Evolutionary conservation across 2,329 filamentous ascomycete species (phyloP).

Genomic region (Cladorrhinum sp.): DNA sequence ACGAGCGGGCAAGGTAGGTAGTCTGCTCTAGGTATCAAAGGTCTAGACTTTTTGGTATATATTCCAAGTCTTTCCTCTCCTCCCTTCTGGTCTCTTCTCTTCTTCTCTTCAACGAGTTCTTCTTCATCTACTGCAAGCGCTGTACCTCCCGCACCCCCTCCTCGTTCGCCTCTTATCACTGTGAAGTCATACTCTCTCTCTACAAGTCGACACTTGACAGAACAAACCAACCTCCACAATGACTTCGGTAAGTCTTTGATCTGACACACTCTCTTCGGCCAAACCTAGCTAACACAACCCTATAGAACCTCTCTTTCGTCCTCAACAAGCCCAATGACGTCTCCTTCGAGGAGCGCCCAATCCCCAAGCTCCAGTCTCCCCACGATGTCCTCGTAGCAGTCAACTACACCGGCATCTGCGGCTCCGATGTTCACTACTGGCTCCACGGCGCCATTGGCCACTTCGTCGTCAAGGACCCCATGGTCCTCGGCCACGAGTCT

Average conservation of each 20-base stretch:
- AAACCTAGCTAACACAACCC: neutral
- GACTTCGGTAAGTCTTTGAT: conserved; percentile 24
- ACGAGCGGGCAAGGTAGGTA: conserved; percentile 19
- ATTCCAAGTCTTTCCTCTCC: conserved; percentile 11
- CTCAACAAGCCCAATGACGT: conserved; percentile 74
- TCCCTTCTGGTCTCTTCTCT: neutral
- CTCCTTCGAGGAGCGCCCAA: conserved; percentile 69
- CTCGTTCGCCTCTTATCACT: conserved; percentile 4
- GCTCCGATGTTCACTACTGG: conserved; percentile 87
- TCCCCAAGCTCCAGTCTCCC: conserved; percentile 62
- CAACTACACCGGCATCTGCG: conserved; percentile 86
- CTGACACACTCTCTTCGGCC: neutral
- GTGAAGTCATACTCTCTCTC: conserved; percentile 9
- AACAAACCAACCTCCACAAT: conserved; percentile 9
- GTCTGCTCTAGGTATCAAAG: neutral
- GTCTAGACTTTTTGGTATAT: conserved; percentile 16
- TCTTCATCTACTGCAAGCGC: neutral
- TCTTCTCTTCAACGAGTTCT: conserved; percentile 13
- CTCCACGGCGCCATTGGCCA: conserved; percentile 80
- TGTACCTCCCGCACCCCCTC: neutral
- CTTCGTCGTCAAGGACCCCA: conserved; percentile 76
- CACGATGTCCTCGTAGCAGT: conserved; percentile 79
- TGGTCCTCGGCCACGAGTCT: conserved; percentile 71
- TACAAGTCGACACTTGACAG: neutral
- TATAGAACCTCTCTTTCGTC: conserved; percentile 80